Evolutionary conservation across 2,329 filamentous ascomycete genomes (phyloP).

Genomic region (Talaromyces sp.): DNA sequence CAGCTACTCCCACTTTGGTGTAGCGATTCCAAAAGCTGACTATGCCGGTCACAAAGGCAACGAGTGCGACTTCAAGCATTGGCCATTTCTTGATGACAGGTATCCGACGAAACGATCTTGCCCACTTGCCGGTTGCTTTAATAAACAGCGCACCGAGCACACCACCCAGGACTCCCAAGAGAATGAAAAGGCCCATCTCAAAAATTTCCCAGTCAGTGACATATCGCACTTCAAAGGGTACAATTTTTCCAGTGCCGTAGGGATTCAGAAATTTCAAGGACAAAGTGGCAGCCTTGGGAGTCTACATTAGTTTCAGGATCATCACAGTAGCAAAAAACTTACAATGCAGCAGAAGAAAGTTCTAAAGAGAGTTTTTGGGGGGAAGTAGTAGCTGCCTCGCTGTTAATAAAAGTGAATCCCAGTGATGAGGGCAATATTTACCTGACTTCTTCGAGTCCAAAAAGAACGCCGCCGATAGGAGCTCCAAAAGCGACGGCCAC

Average conservation of each 20-base stretch:
- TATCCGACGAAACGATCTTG: slow-evolving; percentile 77
- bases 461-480: slow-evolving; percentile 82
- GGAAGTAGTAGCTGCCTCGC: slow-evolving; percentile 72
- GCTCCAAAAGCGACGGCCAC: slow-evolving; percentile 93
- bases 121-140: slow-evolving; percentile 89
- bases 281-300: slow-evolving; percentile 59
- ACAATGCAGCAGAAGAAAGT: slow-evolving; percentile 98
- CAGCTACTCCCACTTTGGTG: slow-evolving; percentile 82
- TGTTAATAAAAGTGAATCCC: slow-evolving; percentile 7
- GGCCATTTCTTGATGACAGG: slow-evolving; percentile 74
- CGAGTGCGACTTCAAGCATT: slow-evolving; percentile 78
- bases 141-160: slow-evolving; percentile 87
- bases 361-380: slow-evolving; percentile 91
- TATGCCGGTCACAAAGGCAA: slow-evolving; percentile 77
- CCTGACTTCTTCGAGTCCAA: slow-evolving; percentile 86
- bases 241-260: slow-evolving; percentile 93
- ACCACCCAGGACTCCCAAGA: slow-evolving; percentile 82
- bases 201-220: slow-evolving; percentile 88
- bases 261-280: slow-evolving; percentile 93
- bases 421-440: slow-evolving; percentile 12
- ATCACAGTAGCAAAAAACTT: slow-evolving; percentile 19
- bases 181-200: slow-evolving; percentile 75
- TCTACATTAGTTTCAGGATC: slow-evolving; percentile 12
- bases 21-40: slow-evolving; percentile 91
- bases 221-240: slow-evolving; percentile 92